Base-by-base conservation (phyloP, 306 rosid genomes). In the Trifolium fragiferum region DNA sequence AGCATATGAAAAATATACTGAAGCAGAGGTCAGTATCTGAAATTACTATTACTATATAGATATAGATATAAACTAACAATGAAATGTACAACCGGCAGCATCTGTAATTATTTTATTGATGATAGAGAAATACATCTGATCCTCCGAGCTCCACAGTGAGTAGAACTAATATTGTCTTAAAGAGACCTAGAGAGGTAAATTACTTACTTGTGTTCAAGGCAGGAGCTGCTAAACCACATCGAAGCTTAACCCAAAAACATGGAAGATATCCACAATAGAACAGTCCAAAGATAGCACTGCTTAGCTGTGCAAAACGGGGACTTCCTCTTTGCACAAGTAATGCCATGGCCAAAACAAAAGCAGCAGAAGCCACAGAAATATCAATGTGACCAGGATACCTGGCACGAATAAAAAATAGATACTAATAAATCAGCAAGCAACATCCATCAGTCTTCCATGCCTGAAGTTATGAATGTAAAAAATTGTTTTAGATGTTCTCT, bases 181-280 rank as follows among this genome's bases (percentile, higher is more conserved):
- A 44, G 60, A 79, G 30, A 80, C 63, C 20, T 8, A 54, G 43
- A 73, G 32, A 65, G 23, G 76, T 68, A 37, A 70, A 59, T 68
- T 57, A 55, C 88, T 82, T 82, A 90, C 98, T 73, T 63, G 99
- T 87, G 78, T 90, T 88, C 75, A 94, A 69, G 80, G 97, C 91
- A 30, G 99, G 99, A 38, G 90, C 96, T n/a, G 96, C 85, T 78
- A 94, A 77, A 60, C 97, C 93, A 79, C 97, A 94, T 72, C 99
- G 95, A 92, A 94, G 99, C 85, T 94, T 94, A 72, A 94, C 89
- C 99, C 99, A 94, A 62, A 94, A 94, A 74, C 93, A 88, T 50
- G 99, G 99, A 86, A 94, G 99, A 86, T 94, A 94, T 62, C 96
- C 97, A 61, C 94, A 90, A 70, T 94, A 94, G 85, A 94, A 88